Base-by-base conservation (phyloP, 345 rosid species). In the Salix arbutifolia region DNA sequence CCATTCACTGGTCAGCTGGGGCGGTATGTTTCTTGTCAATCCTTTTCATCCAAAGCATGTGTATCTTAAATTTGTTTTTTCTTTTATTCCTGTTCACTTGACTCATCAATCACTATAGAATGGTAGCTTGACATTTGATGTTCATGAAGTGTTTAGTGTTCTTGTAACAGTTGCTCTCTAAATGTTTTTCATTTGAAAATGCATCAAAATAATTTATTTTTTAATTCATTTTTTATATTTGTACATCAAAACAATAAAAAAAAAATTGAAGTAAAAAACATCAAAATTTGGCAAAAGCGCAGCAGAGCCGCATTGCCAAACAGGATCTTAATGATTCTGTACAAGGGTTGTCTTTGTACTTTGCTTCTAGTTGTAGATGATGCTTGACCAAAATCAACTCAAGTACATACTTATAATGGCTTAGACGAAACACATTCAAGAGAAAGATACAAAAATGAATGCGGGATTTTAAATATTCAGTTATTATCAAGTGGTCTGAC, bases 1-100 rank as follows among this genome's bases (percentile, higher is more conserved):
- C 91, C 65, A 88, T 93, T 85, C 89, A 86, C 35, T 96, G 98
- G 99, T 84, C 98, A 50, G 84, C 94, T 85, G 92, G 86, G 21
- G 88, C 90, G 30, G 99, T 96, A 87, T 83, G 93, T 86, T 71
- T 72, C 67, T 72, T 52, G 16, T 52, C 67, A 14, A 65, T 37
- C 28, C 70, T 65, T 62, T 74, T 42, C 73, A 64, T 61, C 69
- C 21, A 17, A 23, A 48, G 66, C 68, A 37, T 58, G n/a, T 14
- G 10, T 28, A 58, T 42, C 44, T 4, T 56, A 28, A 3, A 37
- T 56, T 37, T 68, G 19, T 9, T 37, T n/a, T 6, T 40, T 8
- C 26, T 73, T 23, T 73, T 56, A n/a, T n/a, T 56, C 62, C 11
- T 56, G 28, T 3, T 9, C 6, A 8, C 62, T n/a, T 56, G 13